phyloP scores from a whole-genome alignment of 192 early-diverging fungal species.

The Neocallimastix lanati region DNA sequence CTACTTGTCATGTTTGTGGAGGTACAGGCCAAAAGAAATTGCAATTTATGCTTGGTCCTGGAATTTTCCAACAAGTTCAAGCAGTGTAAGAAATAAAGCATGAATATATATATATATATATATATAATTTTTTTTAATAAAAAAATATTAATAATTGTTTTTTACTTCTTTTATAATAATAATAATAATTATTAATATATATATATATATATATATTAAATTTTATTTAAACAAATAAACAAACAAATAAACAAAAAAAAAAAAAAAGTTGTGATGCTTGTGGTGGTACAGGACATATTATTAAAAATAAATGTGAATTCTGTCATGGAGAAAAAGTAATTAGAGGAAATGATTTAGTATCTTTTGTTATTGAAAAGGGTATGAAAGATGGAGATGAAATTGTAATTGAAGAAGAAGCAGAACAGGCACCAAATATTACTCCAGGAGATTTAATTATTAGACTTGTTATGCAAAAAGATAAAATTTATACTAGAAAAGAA shows the following conservation, averaged over 20 bases:
- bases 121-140: too few relatives aligned
- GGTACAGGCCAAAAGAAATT: conserved; percentile 66
- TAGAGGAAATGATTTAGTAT: conserved; percentile 60
- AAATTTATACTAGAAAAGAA: conserved; percentile 52
- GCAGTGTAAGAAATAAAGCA: conserved; percentile 22
- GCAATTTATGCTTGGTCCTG: conserved; percentile 73
- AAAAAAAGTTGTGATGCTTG: conserved; percentile 86
- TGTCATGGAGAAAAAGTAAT: conserved; percentile 76
- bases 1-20: conserved; percentile 55
- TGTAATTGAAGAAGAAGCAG: conserved; percentile 69
- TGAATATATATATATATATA: too few relatives aligned
- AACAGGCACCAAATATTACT: conserved; percentile 73
- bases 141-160: too few relatives aligned
- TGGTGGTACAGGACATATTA: conserved; percentile 70
- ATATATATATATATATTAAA: too few relatives aligned
- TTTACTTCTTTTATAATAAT: too few relatives aligned
- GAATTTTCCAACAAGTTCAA: conserved; percentile 90
- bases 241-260: too few relatives aligned
- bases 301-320: conserved; percentile 56
- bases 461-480: conserved; percentile 45
- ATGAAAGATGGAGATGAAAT: conserved; percentile 54
- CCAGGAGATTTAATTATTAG: conserved; percentile 80
- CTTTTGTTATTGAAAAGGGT: conserved; percentile 63
- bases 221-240: too few relatives aligned
- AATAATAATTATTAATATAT: too few relatives aligned